Conservation (phyloP, 1,139 yeast genomes). For the Sugiyamaella sp. region DNA sequence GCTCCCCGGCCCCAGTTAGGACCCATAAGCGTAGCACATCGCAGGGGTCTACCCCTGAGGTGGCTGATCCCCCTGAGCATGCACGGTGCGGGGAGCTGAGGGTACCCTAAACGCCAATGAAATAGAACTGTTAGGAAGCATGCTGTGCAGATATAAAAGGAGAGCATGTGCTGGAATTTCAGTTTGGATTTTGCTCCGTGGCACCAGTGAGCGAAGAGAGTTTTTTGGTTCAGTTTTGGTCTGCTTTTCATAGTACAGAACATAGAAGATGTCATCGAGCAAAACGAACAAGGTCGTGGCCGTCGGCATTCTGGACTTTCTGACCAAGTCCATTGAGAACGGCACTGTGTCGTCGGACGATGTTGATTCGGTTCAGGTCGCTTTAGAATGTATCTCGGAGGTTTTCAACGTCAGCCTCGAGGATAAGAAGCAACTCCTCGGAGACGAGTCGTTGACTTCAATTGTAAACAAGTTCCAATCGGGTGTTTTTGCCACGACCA, state of each 20-base stretch:
- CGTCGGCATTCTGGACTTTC: conserved; percentile 70
- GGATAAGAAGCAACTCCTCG: conserved; percentile 48
- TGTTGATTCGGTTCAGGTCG: conserved; percentile 91
- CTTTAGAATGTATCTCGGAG: conserved; percentile 88
- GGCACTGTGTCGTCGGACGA: conserved; percentile 77
- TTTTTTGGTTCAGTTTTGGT: not conserved
- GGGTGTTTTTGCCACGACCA: conserved; percentile 3
- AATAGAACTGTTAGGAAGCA: conserved; percentile 15
- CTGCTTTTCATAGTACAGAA: not conserved
- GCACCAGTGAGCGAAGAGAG: not conserved
- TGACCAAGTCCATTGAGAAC: conserved; percentile 60
- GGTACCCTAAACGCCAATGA: conserved; percentile 10
- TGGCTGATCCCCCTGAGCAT: conserved; percentile 2
- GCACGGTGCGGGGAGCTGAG: not conserved
- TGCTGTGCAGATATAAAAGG: not conserved
- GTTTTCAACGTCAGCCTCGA: conserved; percentile 70
- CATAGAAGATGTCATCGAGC: conserved; percentile 15
- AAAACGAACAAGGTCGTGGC: conserved; percentile 64
- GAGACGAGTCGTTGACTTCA: conserved; percentile 46
- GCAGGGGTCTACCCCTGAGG: too few species aligned
- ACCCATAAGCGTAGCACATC: too few species aligned
- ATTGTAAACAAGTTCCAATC: conserved; percentile 35
- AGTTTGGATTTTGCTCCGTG: not conserved
- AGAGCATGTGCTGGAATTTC: not conserved
- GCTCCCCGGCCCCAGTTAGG: too few species aligned